Evolutionary conservation across 257 asterid genomes (phyloP).

Genomic region (Solanum tarijense): DNA sequence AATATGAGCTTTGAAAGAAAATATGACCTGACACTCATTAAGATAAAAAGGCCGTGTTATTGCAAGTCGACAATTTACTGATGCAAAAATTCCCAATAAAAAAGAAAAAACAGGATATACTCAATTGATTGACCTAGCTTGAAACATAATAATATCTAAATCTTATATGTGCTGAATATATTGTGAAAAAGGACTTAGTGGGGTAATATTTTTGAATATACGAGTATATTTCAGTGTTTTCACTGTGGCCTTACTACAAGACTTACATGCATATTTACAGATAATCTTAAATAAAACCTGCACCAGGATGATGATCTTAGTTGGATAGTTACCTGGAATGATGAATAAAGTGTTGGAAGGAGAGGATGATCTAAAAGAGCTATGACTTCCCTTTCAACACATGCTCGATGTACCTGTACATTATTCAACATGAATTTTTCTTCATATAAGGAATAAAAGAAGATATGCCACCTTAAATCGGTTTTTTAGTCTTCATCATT

Average conservation of each 20-base stretch:
- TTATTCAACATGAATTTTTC: not conserved
- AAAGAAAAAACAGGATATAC: not conserved
- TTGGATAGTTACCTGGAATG: slow-evolving; percentile 65
- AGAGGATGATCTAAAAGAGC: slow-evolving; percentile 93
- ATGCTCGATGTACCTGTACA: slow-evolving; percentile 94
- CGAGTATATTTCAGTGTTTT: not conserved
- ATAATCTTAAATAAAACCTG: not conserved
- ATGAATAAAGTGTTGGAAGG: slow-evolving; percentile 84
- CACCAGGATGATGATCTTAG: not conserved
- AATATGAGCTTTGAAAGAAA: not conserved
- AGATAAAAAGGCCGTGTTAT: not conserved
- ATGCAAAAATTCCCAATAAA: not conserved
- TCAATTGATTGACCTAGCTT: not conserved
- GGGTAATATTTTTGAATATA: not conserved
- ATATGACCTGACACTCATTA: not conserved
- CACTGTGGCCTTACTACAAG: not conserved
- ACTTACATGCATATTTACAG: not conserved
- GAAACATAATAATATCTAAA: not conserved
- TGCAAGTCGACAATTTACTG: not conserved
- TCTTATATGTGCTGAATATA: not conserved
- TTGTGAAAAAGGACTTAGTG: not conserved
- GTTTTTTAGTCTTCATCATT: not conserved
- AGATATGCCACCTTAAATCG: not conserved
- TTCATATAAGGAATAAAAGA: not conserved
- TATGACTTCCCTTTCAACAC: slow-evolving; percentile 87